These are phyloP conservation scores for Quercus berberidifolia DNA, from an alignment of 306 rosid species.

Conservation along the genomic window DNA sequence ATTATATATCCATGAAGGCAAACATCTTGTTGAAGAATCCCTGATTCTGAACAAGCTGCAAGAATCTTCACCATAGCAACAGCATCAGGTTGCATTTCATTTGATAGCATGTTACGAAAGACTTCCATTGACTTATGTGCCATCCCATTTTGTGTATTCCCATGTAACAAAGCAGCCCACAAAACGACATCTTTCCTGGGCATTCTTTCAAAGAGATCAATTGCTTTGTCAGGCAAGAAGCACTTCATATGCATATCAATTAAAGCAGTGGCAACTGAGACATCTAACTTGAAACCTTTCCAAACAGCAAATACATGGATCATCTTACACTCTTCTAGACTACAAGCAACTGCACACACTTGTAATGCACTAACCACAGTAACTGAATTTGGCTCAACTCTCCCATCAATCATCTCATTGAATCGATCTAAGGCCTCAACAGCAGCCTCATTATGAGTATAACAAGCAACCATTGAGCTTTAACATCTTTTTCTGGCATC, in stretches of 20 bases:
- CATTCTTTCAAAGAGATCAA: constrained; percentile 53
- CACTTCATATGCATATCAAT: constrained; percentile 81
- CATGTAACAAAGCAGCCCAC: constrained; percentile 68
- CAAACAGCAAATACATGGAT: constrained; percentile 49
- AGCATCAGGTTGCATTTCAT: constrained; percentile 56
- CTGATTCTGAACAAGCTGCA: constrained; percentile 52
- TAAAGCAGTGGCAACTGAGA: constrained; percentile 55
- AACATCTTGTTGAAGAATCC: constrained; percentile 63
- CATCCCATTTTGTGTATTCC: constrained; percentile 67
- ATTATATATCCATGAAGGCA: constrained; percentile 57
- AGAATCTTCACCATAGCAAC: constrained; percentile 74
- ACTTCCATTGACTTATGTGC: constrained; percentile 49
- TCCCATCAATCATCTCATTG: constrained; percentile 52
- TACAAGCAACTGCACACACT: constrained; percentile 53
- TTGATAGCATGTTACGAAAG: constrained; percentile 50
- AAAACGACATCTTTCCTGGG: constrained; percentile 73
- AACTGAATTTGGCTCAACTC: constrained; percentile 52
- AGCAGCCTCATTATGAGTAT: constrained; percentile 57
- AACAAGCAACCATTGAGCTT: constrained; percentile 82
- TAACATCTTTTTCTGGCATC: constrained; percentile 55
- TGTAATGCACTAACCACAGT: constrained; percentile 62
- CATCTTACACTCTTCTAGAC: constrained; percentile 59
- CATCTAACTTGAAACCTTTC: constrained; percentile 52
- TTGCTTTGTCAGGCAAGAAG: constrained; percentile 48
- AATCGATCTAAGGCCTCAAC: constrained; percentile 47